These are phyloP conservation scores for Quercus cerris DNA, from an alignment of 306 rosid species.

Conservation along the genomic window DNA sequence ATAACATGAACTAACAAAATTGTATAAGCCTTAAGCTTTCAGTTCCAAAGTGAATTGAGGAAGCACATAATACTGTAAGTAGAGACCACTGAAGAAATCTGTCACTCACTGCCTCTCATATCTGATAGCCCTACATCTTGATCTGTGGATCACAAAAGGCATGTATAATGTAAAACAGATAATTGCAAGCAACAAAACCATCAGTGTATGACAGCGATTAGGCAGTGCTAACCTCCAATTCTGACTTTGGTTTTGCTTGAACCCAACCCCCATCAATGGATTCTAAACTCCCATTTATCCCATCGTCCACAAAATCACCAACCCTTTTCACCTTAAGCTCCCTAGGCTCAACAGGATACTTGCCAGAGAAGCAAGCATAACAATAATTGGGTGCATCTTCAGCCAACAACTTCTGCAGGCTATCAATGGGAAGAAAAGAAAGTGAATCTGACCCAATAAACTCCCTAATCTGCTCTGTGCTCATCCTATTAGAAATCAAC, in stretches of 20 bases:
- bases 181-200: not conserved
- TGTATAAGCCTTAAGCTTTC: slow-evolving; percentile 12
- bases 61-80: slow-evolving; percentile 21
- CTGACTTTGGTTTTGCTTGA: slow-evolving; percentile 48
- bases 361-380: slow-evolving; percentile 92
- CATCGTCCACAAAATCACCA: slow-evolving; percentile 92
- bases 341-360: slow-evolving; percentile 88
- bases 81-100: slow-evolving; percentile 8
- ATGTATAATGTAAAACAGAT: not conserved
- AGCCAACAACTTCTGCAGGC: slow-evolving; percentile 55
- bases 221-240: slow-evolving; percentile 21
- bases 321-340: slow-evolving; percentile 83
- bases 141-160: not conserved
- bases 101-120: slow-evolving; percentile 4
- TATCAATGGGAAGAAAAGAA: slow-evolving; percentile 72
- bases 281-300: slow-evolving; percentile 76
- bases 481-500: slow-evolving; percentile 88
- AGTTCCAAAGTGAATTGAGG: slow-evolving; percentile 7
- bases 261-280: slow-evolving; percentile 88
- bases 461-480: slow-evolving; percentile 71
- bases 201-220: not conserved
- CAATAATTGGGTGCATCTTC: slow-evolving; percentile 58
- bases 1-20: slow-evolving; percentile 12
- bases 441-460: slow-evolving; percentile 92
- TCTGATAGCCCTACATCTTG: not conserved